These are phyloP conservation scores for Leucogyrophana mollusca DNA, from an alignment of 768 basidiomycete species.

Conservation along the genomic window DNA sequence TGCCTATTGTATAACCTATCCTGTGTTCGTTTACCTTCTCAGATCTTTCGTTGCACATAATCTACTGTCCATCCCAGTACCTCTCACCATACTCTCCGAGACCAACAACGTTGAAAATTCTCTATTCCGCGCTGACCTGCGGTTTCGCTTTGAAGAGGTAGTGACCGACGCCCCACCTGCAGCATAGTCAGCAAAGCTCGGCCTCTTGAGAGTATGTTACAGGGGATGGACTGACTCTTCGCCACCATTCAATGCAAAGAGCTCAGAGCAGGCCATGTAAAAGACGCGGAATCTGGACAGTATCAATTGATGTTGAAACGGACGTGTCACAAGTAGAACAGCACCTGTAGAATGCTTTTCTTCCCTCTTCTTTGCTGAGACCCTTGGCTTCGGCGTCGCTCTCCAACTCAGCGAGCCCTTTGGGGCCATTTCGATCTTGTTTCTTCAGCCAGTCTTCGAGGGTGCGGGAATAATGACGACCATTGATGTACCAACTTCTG, in stretches of 20 bases:
- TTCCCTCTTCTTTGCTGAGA: slow-evolving; percentile 44
- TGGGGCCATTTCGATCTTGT: slow-evolving; percentile 54
- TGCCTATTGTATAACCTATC: no score
- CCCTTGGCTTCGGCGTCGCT: slow-evolving; percentile 46
- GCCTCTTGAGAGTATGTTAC: slow-evolving; percentile 1
- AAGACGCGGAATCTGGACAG: slow-evolving; percentile 60
- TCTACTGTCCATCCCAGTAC: background rate
- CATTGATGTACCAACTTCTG: slow-evolving; percentile 61
- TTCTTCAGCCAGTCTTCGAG: slow-evolving; percentile 63
- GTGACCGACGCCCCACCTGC: slow-evolving; percentile 57
- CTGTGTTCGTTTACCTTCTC: background rate
- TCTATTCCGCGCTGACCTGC: no score
- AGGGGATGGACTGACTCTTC: slow-evolving; percentile 50
- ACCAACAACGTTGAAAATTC: slow-evolving; percentile 2
- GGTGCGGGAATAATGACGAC: slow-evolving; percentile 62
- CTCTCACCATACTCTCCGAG: no score
- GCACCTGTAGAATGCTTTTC: slow-evolving; percentile 58
- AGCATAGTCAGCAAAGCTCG: slow-evolving; percentile 1
- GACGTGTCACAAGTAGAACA: background rate
- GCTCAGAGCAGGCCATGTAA: slow-evolving; percentile 69
- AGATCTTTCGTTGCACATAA: background rate
- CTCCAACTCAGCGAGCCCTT: slow-evolving; percentile 47
- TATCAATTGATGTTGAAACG: background rate
- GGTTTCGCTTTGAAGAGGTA: slow-evolving; percentile 52
- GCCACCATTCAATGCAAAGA: slow-evolving; percentile 61